These are phyloP conservation scores for Exophiala aquamarina DNA, from an alignment of 2,329 filamentous ascomycete genomes.

Conservation along the genomic window DNA sequence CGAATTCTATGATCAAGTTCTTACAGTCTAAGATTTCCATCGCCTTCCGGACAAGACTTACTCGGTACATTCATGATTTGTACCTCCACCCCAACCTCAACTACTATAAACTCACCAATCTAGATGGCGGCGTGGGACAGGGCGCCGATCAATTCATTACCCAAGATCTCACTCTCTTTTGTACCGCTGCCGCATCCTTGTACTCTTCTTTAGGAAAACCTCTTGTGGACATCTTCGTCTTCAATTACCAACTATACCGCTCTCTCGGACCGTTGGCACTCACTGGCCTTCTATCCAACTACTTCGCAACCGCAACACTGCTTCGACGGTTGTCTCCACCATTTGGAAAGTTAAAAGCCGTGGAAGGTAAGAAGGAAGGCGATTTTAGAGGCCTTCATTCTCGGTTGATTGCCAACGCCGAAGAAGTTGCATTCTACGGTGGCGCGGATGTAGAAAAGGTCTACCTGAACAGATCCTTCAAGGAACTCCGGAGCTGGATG, in stretches of 20 bases:
- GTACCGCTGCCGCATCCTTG: conserved; percentile 82
- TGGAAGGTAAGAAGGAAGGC: conserved; percentile 91
- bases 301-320: conserved; percentile 89
- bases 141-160: conserved; percentile 97
- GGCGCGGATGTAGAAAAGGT: conserved; percentile 93
- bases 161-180: conserved; percentile 93
- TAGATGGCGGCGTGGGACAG: conserved; percentile 89
- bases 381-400: conserved; percentile 92
- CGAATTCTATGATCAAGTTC: conserved; percentile 98
- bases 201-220: conserved; percentile 98
- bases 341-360: conserved; percentile 94
- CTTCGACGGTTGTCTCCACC: conserved; percentile 86
- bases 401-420: conserved; percentile 90
- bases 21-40: conserved; percentile 98
- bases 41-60: conserved; percentile 91
- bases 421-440: conserved; percentile 96
- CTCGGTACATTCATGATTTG: conserved; percentile 93
- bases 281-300: conserved; percentile 83
- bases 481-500: conserved; percentile 93
- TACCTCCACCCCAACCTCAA: conserved; percentile 94
- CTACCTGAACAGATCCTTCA: conserved; percentile 88
- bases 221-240: conserved; percentile 93
- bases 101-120: conserved; percentile 91
- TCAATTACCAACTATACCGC: conserved; percentile 95
- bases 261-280: conserved; percentile 87